phyloP scores from a whole-genome alignment of 192 early-diverging fungal genomes.

The Backusella tarrabulga region DNA sequence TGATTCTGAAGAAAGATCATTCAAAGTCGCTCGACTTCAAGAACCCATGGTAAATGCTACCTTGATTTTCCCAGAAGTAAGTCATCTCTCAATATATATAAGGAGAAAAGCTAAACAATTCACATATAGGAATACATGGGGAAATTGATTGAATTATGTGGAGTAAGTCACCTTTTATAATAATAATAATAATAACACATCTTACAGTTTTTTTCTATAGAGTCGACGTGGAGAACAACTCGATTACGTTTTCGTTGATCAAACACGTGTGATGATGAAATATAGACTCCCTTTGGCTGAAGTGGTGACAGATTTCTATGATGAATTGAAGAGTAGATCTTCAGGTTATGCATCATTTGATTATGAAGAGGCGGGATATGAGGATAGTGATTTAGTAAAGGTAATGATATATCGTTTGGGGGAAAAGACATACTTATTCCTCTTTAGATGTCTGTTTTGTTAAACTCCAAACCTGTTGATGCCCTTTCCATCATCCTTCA shows the following conservation, averaged over 20 bases:
- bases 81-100: neutral
- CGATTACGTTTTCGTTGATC: constrained; percentile 89
- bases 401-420: constrained; percentile 19
- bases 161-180: constrained; percentile 39
- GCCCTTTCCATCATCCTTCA: constrained; percentile 90
- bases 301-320: constrained; percentile 94
- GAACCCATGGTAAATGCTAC: constrained; percentile 96
- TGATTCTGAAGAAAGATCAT: constrained; percentile 60
- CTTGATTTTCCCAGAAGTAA: constrained; percentile 80
- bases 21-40: constrained; percentile 63
- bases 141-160: constrained; percentile 73
- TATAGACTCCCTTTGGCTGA: constrained; percentile 89
- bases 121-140: constrained; percentile 66
- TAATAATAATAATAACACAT: neutral
- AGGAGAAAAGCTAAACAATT: neutral
- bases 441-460: constrained; percentile 73
- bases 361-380: constrained; percentile 93
- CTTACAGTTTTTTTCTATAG: constrained; percentile 29
- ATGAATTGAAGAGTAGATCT: constrained; percentile 87
- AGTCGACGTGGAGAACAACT: constrained; percentile 76
- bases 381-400: constrained; percentile 83
- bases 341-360: constrained; percentile 94
- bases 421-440: neutral
- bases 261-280: constrained; percentile 80
- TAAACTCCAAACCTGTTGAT: constrained; percentile 92